phyloP scores from a whole-genome alignment of 495 filamentous ascomycete species.

The Beverwykella pulmonaria region DNA sequence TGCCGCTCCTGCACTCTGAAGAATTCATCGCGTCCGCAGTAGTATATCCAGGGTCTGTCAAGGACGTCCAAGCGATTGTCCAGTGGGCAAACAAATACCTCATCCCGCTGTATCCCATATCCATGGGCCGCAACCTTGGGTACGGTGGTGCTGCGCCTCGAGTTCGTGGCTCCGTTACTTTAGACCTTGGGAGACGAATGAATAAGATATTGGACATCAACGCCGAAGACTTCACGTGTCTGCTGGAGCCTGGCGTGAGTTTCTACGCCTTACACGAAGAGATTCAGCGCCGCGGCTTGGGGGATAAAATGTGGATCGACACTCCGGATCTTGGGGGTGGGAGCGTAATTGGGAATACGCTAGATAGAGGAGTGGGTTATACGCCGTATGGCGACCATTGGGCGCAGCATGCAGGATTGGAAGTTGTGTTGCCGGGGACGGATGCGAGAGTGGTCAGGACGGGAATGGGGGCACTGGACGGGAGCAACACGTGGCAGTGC shows the following conservation, averaged over 20 bases:
- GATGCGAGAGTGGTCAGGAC: slow-evolving; percentile 51
- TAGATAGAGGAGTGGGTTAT: slow-evolving; percentile 51
- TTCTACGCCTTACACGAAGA: slow-evolving; percentile 58
- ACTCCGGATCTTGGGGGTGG: slow-evolving; percentile 61
- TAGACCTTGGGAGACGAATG: slow-evolving; percentile 36
- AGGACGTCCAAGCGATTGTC: slow-evolving; percentile 19
- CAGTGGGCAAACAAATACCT: slow-evolving; percentile 28
- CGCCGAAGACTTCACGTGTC: slow-evolving; percentile 34
- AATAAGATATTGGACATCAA: slow-evolving; percentile 43
- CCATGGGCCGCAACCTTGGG: slow-evolving; percentile 25
- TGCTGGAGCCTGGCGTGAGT: slow-evolving; percentile 55
- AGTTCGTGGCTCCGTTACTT: slow-evolving; percentile 26
- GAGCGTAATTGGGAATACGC: slow-evolving; percentile 58
- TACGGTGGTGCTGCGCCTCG: slow-evolving; percentile 32
- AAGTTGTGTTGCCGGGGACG: slow-evolving; percentile 55
- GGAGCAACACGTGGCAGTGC: slow-evolving; percentile 30
- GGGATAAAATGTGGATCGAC: slow-evolving; percentile 57
- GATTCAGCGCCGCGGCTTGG: slow-evolving; percentile 50
- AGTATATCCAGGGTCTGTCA: slow-evolving; percentile 17
- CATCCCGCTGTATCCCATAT: slow-evolving; percentile 25
- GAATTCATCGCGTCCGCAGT: slow-evolving; percentile 28
- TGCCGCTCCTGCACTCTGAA: slow-evolving; percentile 22
- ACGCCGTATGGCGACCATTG: slow-evolving; percentile 55
- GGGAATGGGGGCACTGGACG: slow-evolving; percentile 53
- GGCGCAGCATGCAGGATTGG: slow-evolving; percentile 53